Conservation (phyloP, 257 asterid genomes). For the Misopates orontium region DNA sequence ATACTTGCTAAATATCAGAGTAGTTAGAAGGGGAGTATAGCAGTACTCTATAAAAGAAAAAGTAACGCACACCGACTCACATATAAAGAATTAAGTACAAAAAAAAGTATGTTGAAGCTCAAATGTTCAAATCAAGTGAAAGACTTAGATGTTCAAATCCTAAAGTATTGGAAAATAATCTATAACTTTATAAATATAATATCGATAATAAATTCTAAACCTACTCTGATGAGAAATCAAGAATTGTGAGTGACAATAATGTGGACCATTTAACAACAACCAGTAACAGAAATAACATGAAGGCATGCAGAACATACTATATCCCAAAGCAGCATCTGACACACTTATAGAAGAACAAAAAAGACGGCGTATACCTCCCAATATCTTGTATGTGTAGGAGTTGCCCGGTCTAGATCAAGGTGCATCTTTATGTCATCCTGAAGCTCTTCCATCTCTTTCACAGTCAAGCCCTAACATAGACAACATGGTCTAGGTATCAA, state of each 20-base stretch:
- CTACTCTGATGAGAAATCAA: constrained; percentile 9
- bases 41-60: background rate
- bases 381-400: constrained; percentile 71
- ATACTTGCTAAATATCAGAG: background rate
- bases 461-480: constrained; percentile 67
- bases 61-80: constrained; percentile 6
- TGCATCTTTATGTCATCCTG: constrained; percentile 91
- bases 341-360: background rate
- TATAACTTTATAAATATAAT: constrained; percentile 4
- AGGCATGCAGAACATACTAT: constrained; percentile 12
- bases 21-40: background rate
- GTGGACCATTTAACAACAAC: constrained; percentile 7
- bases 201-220: constrained; percentile 4
- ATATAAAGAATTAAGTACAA: background rate
- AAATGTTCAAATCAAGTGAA: background rate
- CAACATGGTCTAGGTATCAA: constrained; percentile 29
- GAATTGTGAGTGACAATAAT: constrained; percentile 3
- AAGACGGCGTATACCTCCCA: constrained; percentile 79
- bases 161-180: constrained; percentile 10
- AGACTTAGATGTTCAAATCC: constrained; percentile 13
- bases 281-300: constrained; percentile 23
- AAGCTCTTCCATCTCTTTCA: constrained; percentile 90
- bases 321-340: background rate
- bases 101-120: background rate
- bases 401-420: constrained; percentile 84